phyloP scores from a whole-genome alignment of 257 asterid genomes.

The Primulina huaijiensis region DNA sequence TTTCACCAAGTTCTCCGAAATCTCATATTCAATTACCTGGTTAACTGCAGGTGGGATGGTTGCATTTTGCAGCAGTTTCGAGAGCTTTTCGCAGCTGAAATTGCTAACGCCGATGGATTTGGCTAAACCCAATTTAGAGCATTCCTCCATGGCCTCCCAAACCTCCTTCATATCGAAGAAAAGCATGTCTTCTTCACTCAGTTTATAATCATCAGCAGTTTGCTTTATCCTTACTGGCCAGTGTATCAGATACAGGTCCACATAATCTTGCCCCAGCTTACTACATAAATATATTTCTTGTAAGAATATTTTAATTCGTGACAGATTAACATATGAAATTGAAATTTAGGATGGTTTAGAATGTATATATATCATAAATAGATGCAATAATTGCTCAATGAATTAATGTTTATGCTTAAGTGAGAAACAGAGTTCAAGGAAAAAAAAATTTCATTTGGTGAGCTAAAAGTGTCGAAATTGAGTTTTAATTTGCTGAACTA shows the following conservation, averaged over 20 bases:
- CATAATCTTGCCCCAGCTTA: slow-evolving; percentile 39
- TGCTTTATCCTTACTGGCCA: slow-evolving; percentile 39
- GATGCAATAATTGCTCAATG: too few species aligned
- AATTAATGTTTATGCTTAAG: too few species aligned
- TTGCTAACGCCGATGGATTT: slow-evolving; percentile 64
- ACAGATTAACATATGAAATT: too few species aligned
- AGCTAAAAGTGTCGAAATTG: too few species aligned
- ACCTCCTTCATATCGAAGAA: slow-evolving; percentile 39
- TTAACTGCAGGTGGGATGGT: slow-evolving; percentile 49
- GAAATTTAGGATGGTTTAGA: too few species aligned
- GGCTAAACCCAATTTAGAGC: slow-evolving; percentile 40
- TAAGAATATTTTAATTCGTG: too few species aligned
- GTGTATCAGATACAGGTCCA: slow-evolving; percentile 58
- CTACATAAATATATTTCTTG: slow-evolving; percentile 18
- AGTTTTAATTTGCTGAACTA: too few species aligned
- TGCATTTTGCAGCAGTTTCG: slow-evolving; percentile 29
- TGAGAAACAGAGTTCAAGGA: too few species aligned
- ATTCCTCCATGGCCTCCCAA: slow-evolving; percentile 64
- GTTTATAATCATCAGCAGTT: not conserved
- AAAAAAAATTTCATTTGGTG: too few species aligned
- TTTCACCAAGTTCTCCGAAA: too few species aligned
- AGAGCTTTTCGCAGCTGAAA: slow-evolving; percentile 47
- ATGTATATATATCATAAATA: too few species aligned
- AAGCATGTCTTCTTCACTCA: slow-evolving; percentile 33
- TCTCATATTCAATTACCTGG: slow-evolving; percentile 34